Conservation (phyloP, 2,329 filamentous ascomycete genomes). For the Periconia sp. region DNA sequence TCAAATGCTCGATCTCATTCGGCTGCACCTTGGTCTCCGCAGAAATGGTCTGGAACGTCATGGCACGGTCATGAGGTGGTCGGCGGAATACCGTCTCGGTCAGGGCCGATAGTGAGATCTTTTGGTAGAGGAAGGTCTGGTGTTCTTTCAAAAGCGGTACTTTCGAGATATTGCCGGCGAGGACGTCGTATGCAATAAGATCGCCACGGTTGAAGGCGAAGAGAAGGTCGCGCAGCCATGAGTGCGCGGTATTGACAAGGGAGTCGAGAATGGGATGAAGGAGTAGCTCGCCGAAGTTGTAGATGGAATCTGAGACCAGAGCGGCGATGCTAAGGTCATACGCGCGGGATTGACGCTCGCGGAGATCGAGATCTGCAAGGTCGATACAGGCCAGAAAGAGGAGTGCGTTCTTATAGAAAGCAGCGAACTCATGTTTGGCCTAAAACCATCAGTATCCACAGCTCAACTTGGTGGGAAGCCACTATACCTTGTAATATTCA, state of each 20-base stretch:
- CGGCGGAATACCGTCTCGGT: constrained; percentile 97
- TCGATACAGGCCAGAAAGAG: constrained; percentile 97
- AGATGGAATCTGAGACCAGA: constrained; percentile 91
- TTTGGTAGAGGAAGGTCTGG: constrained; percentile 86
- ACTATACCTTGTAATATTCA: constrained; percentile 79
- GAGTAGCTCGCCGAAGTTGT: constrained; percentile 99
- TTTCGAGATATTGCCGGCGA: constrained; percentile 80
- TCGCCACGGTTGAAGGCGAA: constrained; percentile 98
- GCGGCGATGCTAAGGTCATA: constrained; percentile 94
- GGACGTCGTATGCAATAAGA: constrained; percentile 81
- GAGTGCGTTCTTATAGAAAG: constrained; percentile 96
- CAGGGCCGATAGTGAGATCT: constrained; percentile 95
- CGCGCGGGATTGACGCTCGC: constrained; percentile 81
- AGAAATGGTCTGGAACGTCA: constrained; percentile 88
- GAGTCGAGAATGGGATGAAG: constrained; percentile 94
- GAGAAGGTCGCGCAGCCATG: constrained; percentile 93
- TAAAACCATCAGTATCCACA: constrained; percentile 33
- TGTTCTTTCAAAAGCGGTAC: constrained; percentile 82
- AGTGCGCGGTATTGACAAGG: constrained; percentile 73
- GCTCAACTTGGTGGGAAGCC: not conserved
- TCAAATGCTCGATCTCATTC: constrained; percentile 94
- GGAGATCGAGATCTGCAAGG: constrained; percentile 72
- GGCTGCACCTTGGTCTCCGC: constrained; percentile 90
- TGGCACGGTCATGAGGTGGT: constrained; percentile 91
- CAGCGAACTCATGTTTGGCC: constrained; percentile 87